These are phyloP conservation scores for Paulownia fortunei DNA, from an alignment of 257 asterid species.

Conservation along the genomic window DNA sequence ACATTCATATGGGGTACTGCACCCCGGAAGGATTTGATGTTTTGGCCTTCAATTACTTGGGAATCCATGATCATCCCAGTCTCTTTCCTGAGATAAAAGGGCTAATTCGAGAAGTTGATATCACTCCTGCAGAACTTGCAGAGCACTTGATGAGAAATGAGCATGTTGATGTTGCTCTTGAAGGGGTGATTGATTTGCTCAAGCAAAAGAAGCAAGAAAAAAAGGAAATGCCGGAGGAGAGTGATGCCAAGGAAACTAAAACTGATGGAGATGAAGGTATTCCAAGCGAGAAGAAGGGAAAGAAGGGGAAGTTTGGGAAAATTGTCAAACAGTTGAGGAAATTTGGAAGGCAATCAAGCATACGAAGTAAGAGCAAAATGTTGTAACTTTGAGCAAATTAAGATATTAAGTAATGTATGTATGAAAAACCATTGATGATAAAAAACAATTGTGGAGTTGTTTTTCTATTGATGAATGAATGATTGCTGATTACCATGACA, in stretches of 20 bases:
- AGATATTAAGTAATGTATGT: neutral
- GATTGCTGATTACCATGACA: no score
- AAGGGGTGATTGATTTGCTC: conserved; percentile 62
- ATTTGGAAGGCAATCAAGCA: neutral
- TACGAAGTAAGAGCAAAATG: conserved; percentile 1
- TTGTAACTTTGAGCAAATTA: neutral
- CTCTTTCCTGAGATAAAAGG: conserved; percentile 45
- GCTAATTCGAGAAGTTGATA: conserved; percentile 50
- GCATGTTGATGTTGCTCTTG: conserved; percentile 57
- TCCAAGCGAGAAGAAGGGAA: conserved; percentile 16
- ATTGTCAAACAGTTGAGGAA: neutral
- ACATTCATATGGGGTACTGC: conserved; percentile 77
- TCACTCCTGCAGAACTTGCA: conserved; percentile 76
- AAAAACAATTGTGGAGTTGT: no score
- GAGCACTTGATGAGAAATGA: conserved; percentile 85
- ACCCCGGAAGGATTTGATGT: conserved; percentile 63
- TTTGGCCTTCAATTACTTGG: conserved; percentile 63
- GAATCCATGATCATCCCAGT: conserved; percentile 41
- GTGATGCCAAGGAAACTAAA: neutral
- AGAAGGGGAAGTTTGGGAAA: conserved; percentile 27
- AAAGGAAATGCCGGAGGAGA: neutral
- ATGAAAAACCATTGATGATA: conserved; percentile 6
- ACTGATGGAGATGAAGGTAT: neutral
- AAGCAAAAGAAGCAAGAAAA: conserved; percentile 41
- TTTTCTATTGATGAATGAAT: neutral